Evolutionary conservation across 352 stramenopile genomes (phyloP).

Genomic region (Blastocystis sp.): DNA sequence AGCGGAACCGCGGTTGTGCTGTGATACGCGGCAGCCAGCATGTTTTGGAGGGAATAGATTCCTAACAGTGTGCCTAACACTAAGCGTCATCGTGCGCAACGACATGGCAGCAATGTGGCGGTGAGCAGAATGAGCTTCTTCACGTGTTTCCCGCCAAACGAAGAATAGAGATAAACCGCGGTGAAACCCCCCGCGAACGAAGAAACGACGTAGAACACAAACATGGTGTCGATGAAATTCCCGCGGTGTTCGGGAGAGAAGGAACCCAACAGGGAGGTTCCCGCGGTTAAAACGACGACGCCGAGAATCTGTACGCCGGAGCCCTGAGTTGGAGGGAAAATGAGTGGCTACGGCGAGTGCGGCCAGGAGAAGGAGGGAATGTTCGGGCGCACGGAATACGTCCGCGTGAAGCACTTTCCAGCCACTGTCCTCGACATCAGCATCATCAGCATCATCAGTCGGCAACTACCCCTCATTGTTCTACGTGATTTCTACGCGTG

Average conservation of each 20-base stretch:
- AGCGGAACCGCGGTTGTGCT: slow-evolving; percentile 87
- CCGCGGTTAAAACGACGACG: slow-evolving; percentile 86
- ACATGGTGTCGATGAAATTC: slow-evolving; percentile 87
- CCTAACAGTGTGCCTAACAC: slow-evolving; percentile 68
- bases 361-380: slow-evolving; percentile 83
- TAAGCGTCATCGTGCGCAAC: not conserved
- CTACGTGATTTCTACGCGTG: slow-evolving; percentile 66
- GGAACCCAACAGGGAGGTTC: slow-evolving; percentile 87
- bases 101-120: slow-evolving; percentile 82
- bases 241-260: slow-evolving; percentile 88
- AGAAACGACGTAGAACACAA: slow-evolving; percentile 91
- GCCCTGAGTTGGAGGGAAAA: slow-evolving; percentile 61
- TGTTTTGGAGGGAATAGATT: slow-evolving; percentile 91
- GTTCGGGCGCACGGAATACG: slow-evolving; percentile 89
- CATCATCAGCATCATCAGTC: slow-evolving; percentile 91
- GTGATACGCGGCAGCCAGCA: slow-evolving; percentile 82
- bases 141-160: slow-evolving; percentile 89
- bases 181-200: slow-evolving; percentile 86
- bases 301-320: slow-evolving; percentile 87
- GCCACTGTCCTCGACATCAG: slow-evolving; percentile 72
- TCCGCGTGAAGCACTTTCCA: slow-evolving; percentile 99
- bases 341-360: slow-evolving; percentile 70
- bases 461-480: slow-evolving; percentile 62
- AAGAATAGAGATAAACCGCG: slow-evolving; percentile 92
- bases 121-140: slow-evolving; percentile 87